Evolutionary conservation across 2,329 filamentous ascomycete genomes (phyloP).

Genomic region (Sarocladiaceae sp.): DNA sequence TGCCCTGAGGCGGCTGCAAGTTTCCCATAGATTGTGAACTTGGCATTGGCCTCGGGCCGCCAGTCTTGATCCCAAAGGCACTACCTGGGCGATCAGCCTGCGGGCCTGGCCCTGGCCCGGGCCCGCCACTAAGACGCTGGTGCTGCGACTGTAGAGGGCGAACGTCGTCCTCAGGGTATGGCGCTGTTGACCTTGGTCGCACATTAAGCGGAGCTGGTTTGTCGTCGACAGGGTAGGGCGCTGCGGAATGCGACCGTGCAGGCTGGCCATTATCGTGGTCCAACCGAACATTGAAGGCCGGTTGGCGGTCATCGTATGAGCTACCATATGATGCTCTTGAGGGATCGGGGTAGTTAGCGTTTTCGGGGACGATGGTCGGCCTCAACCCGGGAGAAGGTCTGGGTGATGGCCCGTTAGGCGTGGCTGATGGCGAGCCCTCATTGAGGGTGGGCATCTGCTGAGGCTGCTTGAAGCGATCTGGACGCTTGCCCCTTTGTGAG

Average conservation of each 20-base stretch:
- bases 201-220: constrained; percentile 45
- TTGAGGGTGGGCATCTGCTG: constrained; percentile 45
- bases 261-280: constrained; percentile 25
- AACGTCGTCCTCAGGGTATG: constrained; percentile 52
- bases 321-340: constrained; percentile 31
- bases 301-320: constrained; percentile 31
- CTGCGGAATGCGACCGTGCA: constrained; percentile 49
- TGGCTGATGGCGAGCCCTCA: constrained; percentile 29
- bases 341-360: constrained; percentile 42
- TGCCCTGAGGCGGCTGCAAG: constrained; percentile 39
- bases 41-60: constrained; percentile 14
- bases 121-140: constrained; percentile 5
- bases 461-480: constrained; percentile 53
- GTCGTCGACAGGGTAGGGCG: constrained; percentile 70
- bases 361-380: constrained; percentile 33
- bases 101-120: constrained; percentile 28
- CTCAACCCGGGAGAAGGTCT: constrained; percentile 34
- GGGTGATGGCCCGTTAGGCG: constrained; percentile 29
- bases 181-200: constrained; percentile 43
- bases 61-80: constrained; percentile 51
- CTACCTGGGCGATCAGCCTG: constrained; percentile 45
- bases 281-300: constrained; percentile 49
- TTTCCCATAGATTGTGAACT: constrained; percentile 41
- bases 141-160: background rate
- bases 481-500: constrained; percentile 59